Evolutionary conservation across 805 yeast genomes (phyloP).

Genomic region (Candida arabinofermentans): DNA sequence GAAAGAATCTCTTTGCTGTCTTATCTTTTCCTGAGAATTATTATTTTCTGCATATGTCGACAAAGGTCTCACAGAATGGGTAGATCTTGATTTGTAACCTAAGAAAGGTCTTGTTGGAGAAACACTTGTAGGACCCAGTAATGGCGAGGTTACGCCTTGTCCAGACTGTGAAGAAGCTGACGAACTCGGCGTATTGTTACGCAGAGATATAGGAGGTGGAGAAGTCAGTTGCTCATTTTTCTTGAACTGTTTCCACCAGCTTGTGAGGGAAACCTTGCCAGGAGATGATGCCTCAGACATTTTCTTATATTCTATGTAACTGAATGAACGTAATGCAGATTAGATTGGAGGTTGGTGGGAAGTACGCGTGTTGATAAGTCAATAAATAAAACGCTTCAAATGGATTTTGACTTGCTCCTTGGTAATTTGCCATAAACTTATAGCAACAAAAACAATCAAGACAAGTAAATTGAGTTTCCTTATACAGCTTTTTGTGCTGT

Average conservation of each 20-base stretch:
- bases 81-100: slow-evolving; percentile 47
- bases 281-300: slow-evolving; percentile 28
- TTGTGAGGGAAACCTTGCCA: slow-evolving; percentile 23
- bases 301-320: too few relatives aligned
- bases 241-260: slow-evolving; percentile 30
- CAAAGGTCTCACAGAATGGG: slow-evolving; percentile 38
- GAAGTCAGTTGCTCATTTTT: slow-evolving; percentile 15
- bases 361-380: too few relatives aligned
- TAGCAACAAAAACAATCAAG: too few relatives aligned
- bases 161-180: slow-evolving; percentile 5
- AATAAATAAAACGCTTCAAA: too few relatives aligned
- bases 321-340: too few relatives aligned
- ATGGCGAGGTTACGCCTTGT: slow-evolving; percentile 11
- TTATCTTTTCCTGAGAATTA: slow-evolving; percentile 25
- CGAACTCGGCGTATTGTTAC: slow-evolving; percentile 4
- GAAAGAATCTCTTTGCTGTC: slow-evolving; percentile 50
- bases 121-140: slow-evolving; percentile 23
- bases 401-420: too few relatives aligned
- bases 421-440: too few relatives aligned
- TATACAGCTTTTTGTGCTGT: too few relatives aligned
- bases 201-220: slow-evolving; percentile 7
- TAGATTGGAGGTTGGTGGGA: too few relatives aligned
- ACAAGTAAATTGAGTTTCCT: too few relatives aligned
- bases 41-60: slow-evolving; percentile 27
- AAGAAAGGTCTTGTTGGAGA: slow-evolving; percentile 41